A percentile compares a stretch with the other conserved stretches of the same genome.
Conservation (phyloP, 208 protist genomes). For the Crithidia acanthocephali region DNA sequence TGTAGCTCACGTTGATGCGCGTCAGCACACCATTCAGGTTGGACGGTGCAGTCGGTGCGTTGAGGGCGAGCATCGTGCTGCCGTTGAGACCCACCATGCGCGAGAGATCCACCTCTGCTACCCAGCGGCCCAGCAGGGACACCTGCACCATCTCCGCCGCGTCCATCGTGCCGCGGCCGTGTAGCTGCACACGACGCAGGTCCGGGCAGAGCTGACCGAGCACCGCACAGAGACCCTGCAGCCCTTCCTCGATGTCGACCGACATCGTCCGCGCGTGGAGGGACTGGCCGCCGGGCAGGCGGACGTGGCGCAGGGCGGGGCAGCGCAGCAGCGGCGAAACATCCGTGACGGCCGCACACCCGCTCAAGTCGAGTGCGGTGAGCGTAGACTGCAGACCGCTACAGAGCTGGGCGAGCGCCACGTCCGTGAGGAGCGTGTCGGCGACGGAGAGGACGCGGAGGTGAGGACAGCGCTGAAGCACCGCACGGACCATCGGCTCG, state of each 20-base stretch:
- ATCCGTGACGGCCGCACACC: not conserved
- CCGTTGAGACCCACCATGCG: not conserved
- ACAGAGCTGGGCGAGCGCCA: not conserved
- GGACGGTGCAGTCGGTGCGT: not conserved
- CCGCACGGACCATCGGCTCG: not conserved
- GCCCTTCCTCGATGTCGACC: not conserved
- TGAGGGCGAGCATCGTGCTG: conserved; percentile 14
- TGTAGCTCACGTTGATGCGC: conserved; percentile 15
- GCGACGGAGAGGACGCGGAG: conserved; percentile 4
- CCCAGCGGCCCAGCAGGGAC: not conserved
- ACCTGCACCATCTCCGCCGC: conserved; percentile 12
- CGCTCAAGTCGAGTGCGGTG: not conserved
- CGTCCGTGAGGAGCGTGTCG: conserved; percentile 4
- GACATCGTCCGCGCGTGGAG: conserved; percentile 2
- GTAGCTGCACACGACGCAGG: conserved; percentile 5
- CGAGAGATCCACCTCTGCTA: conserved; percentile 10
- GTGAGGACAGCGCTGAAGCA: conserved; percentile 3
- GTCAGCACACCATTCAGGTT: conserved; percentile 10
- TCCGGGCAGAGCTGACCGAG: conserved; percentile 4
- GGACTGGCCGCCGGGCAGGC: not conserved
- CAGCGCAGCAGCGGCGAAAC: conserved; percentile 3
- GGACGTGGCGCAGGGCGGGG: conserved; percentile 1
- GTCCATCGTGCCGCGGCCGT: not conserved
- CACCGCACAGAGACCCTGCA: conserved; percentile 5
- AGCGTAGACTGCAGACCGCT: not conserved